These are phyloP conservation scores for Candida pseudoviswanathii DNA, from an alignment of 1,139 yeast genomes.

Conservation along the genomic window DNA sequence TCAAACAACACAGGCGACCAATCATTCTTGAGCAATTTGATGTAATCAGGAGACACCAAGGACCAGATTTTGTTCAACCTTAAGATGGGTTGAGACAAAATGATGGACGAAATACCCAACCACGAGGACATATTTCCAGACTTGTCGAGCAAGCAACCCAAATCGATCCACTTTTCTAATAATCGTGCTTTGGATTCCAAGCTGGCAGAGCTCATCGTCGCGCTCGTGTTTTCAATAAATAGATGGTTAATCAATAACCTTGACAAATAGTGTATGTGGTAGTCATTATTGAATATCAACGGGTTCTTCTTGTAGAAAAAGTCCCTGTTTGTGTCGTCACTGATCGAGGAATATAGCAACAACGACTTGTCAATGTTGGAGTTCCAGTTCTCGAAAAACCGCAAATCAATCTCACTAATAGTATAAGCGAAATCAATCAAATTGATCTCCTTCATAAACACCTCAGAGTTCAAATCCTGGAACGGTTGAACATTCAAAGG, in stretches of 20 bases:
- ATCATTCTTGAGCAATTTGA: slow-evolving; percentile 70
- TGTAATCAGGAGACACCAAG: slow-evolving; percentile 59
- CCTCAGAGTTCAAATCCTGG: slow-evolving; percentile 32
- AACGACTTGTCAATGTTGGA: slow-evolving; percentile 59
- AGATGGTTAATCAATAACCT: slow-evolving; percentile 71
- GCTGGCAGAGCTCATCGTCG: slow-evolving; percentile 20
- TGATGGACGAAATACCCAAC: slow-evolving; percentile 84
- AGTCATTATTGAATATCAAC: slow-evolving; percentile 63
- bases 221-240: slow-evolving; percentile 45
- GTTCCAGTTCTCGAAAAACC: slow-evolving; percentile 68
- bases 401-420: slow-evolving; percentile 58
- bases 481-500: slow-evolving; percentile 27
- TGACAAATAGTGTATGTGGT: slow-evolving; percentile 76
- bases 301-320: slow-evolving; percentile 47
- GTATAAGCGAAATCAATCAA: slow-evolving; percentile 54
- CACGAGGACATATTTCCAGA: slow-evolving; percentile 94
- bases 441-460: slow-evolving; percentile 47
- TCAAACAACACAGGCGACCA: slow-evolving; percentile 97
- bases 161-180: slow-evolving; percentile 80
- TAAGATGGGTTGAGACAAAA: slow-evolving; percentile 81
- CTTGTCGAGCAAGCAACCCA: slow-evolving; percentile 77
- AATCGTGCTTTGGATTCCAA: slow-evolving; percentile 62
- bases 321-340: slow-evolving; percentile 22
- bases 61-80: slow-evolving; percentile 80
- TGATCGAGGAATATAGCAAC: slow-evolving; percentile 33